Conservation (phyloP, 805 yeast genomes). For the Metschnikowia dekortorum region DNA sequence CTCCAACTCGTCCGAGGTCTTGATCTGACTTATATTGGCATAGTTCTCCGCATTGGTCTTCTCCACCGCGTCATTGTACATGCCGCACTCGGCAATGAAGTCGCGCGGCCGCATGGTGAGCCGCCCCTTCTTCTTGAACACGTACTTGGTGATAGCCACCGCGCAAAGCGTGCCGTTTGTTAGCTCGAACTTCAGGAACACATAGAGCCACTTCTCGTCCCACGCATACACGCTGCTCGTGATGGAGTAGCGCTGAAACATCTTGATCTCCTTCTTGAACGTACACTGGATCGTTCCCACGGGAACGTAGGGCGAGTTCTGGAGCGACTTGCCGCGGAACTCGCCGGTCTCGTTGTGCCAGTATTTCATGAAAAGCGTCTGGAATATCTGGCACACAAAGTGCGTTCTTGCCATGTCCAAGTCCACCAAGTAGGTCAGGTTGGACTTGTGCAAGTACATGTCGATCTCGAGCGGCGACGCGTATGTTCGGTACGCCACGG, state of each 20-base stretch:
- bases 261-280: constrained; percentile 69
- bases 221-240: constrained; percentile 65
- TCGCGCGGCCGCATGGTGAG: constrained; percentile 67
- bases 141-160: constrained; percentile 70
- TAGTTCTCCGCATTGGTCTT: constrained; percentile 37
- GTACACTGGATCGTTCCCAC: constrained; percentile 67
- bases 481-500: constrained; percentile 43
- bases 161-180: constrained; percentile 40
- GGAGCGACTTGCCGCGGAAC: constrained; percentile 22
- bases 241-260: constrained; percentile 56
- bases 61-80: constrained; percentile 50
- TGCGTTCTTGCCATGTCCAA: constrained; percentile 75
- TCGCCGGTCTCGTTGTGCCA: constrained; percentile 36
- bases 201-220: constrained; percentile 85
- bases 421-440: constrained; percentile 79
- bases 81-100: constrained; percentile 52
- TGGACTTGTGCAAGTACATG: constrained; percentile 81
- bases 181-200: constrained; percentile 52
- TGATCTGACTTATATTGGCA: constrained; percentile 33
- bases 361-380: constrained; percentile 47
- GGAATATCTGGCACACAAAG: constrained; percentile 53
- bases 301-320: constrained; percentile 61
- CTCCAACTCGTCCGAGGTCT: constrained; percentile 32
- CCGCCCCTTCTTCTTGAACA: constrained; percentile 68
- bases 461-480: constrained; percentile 81